Evolutionary conservation across 2,329 filamentous ascomycete genomes (phyloP), one percentile per base, ranked within the genome.

Genomic region (Orbilia brochopaga): DNA sequence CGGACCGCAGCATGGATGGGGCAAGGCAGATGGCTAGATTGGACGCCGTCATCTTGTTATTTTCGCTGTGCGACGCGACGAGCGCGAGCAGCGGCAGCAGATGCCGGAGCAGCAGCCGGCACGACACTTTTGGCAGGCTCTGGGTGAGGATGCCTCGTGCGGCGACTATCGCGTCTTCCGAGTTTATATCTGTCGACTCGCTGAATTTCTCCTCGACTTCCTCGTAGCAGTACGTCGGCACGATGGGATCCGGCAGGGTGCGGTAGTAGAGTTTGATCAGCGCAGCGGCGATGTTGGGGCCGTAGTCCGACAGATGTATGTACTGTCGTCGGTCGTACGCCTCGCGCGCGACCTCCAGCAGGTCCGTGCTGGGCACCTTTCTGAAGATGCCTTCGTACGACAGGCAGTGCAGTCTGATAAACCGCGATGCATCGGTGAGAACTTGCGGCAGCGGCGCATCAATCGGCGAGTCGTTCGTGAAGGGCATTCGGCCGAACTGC

Each of bases 261-360:
- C 83, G 79, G 72, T 86, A 86, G 83, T 84, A 86, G 7, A 81
- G 77, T 76, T 86, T 86, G 78, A 85, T 82, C 50, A 86, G 74
- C 5, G 81, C 82, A 8, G 83, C 83, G 2, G 83, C 83, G 66
- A 83, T 80, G 74, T 83, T 83, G 1, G 84, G 82, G 1, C 82
- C 81, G 75, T 85, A 86, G 4, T 83, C 81, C 74, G 85, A 83
- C 74, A 85, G 77, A 50, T 84, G 83, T 74, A 82, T 84, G 69
- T 82, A 81, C 74, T 85, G 84, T 19, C 83, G 82, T 46, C 84
- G 78, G 76, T 85, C 83, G 65, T 85, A 85, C 4, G 83, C 83
- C 69, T 86, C 84, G 62, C 81, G 82, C 44, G 85, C 77, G 1
- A 84, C 79, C 21, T 83, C 82, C 48, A 82, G 79, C 11, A 84